Evolutionary conservation across 305 asterid genomes (phyloP).

Genomic region (Plantago coronopus): DNA sequence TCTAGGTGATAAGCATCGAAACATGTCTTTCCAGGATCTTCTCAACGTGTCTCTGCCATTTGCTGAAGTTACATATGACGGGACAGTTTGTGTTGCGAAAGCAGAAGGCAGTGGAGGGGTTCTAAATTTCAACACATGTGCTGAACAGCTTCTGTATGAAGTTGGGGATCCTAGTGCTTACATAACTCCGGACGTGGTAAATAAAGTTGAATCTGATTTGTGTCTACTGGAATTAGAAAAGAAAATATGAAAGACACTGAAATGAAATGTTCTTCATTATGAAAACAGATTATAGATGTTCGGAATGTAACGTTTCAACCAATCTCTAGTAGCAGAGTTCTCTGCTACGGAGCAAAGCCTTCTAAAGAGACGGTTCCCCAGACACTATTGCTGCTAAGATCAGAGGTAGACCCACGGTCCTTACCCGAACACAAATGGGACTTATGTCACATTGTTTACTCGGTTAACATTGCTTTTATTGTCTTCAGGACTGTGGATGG

Average conservation of each 20-base stretch:
- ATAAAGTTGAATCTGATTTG: slow-evolving; percentile 19
- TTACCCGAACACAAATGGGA: background rate
- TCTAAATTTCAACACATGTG: slow-evolving; percentile 67
- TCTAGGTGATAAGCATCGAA: slow-evolving; percentile 75
- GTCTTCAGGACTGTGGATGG: slow-evolving; percentile 77
- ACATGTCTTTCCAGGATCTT: slow-evolving; percentile 66
- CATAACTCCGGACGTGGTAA: slow-evolving; percentile 92
- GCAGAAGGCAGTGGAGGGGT: slow-evolving; percentile 75
- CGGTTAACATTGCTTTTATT: slow-evolving; percentile 18
- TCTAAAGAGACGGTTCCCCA: slow-evolving; percentile 47
- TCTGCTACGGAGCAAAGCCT: slow-evolving; percentile 88
- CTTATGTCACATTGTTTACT: background rate
- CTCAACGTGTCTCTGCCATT: slow-evolving; percentile 83
- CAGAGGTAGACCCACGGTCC: slow-evolving; percentile 47
- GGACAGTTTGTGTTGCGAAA: slow-evolving; percentile 70
- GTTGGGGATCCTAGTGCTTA: slow-evolving; percentile 89
- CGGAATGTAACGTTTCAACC: slow-evolving; percentile 69
- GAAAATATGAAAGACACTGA: slow-evolving; percentile 16
- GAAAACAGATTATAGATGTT: slow-evolving; percentile 63
- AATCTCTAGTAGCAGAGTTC: slow-evolving; percentile 65
- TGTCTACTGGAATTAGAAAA: background rate
- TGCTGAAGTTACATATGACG: slow-evolving; percentile 72
- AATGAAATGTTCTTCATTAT: slow-evolving; percentile 23
- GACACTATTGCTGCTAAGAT: slow-evolving; percentile 63
- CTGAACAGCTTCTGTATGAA: slow-evolving; percentile 96